Evolutionary conservation across 106 monocot genomes (phyloP).

Genomic region (Triglochin maritima): DNA sequence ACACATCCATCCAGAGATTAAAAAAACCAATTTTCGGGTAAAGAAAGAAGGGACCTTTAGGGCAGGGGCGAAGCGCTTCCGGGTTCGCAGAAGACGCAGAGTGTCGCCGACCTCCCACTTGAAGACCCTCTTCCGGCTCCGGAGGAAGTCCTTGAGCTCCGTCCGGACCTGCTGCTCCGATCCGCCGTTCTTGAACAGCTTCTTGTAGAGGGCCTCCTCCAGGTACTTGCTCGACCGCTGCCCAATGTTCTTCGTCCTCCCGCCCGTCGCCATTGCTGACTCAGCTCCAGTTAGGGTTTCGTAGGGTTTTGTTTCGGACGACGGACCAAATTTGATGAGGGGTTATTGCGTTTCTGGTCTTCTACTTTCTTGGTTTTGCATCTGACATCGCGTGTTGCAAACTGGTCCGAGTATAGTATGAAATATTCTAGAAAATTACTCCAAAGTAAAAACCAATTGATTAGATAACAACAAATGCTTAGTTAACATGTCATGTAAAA

Average conservation of each 20-base stretch:
- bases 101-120: slow-evolving; percentile 96
- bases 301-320: too few relatives aligned
- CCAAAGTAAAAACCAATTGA: too few relatives aligned
- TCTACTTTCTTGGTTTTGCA: too few relatives aligned
- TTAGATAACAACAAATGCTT: too few relatives aligned
- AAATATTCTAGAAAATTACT: too few relatives aligned
- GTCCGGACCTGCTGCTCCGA: slow-evolving; percentile 38
- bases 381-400: too few relatives aligned
- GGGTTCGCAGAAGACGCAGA: slow-evolving; percentile 69
- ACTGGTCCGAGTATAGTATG: too few relatives aligned
- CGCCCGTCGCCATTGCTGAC: slow-evolving; percentile 2
- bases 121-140: slow-evolving; percentile 77
- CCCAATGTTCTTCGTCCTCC: slow-evolving; percentile 38
- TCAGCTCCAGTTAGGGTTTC: not conserved
- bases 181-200: slow-evolving; percentile 60
- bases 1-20: not conserved
- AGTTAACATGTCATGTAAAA: too few relatives aligned
- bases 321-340: too few relatives aligned
- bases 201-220: slow-evolving; percentile 73
- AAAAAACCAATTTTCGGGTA: not conserved
- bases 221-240: slow-evolving; percentile 80
- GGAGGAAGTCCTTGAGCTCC: slow-evolving; percentile 68
- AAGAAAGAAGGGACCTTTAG: slow-evolving; percentile 45
- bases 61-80: slow-evolving; percentile 50
- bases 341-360: too few relatives aligned